A percentile compares a stretch with the other conserved stretches of the same genome.
Conservation (phyloP, 495 filamentous ascomycete species). For the Trichoderma orchidacearum region DNA sequence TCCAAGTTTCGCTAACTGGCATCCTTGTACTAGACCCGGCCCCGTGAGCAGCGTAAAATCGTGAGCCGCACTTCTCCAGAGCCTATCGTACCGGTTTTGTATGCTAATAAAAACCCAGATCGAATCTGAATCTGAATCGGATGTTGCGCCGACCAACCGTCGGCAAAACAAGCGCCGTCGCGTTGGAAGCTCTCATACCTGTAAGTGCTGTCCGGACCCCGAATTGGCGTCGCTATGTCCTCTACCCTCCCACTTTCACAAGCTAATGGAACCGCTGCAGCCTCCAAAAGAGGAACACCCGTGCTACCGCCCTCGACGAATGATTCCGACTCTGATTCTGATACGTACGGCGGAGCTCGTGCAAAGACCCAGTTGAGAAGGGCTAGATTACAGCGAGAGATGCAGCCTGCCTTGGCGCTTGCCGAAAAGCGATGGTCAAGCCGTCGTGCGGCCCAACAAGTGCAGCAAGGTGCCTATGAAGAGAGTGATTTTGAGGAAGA, state of each 20-base stretch:
- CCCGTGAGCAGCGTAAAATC: conserved; percentile 33
- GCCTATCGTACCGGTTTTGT: background rate
- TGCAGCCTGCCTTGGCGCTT: conserved; percentile 42
- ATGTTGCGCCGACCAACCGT: conserved; percentile 37
- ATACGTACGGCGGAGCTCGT: conserved; percentile 64
- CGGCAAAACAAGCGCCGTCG: conserved; percentile 34
- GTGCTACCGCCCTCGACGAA: conserved; percentile 42
- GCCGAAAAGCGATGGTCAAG: conserved; percentile 83
- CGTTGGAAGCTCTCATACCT: conserved; percentile 32
- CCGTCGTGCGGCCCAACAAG: conserved; percentile 59
- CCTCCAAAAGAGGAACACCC: conserved; percentile 52
- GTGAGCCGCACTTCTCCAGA: conserved; percentile 20
- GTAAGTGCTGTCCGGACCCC: conserved; percentile 27
- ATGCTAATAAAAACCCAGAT: conserved; percentile 32
- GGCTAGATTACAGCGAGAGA: conserved; percentile 49
- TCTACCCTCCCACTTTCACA: background rate
- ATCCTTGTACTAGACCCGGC: conserved; percentile 25
- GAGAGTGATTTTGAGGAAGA: conserved; percentile 73
- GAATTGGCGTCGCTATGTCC: too few species aligned
- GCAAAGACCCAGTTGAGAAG: conserved; percentile 55
- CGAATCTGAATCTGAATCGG: conserved; percentile 65
- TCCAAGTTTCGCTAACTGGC: background rate
- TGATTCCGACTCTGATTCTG: conserved; percentile 55
- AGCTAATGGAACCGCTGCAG: conserved; percentile 25
- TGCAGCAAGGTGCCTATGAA: conserved; percentile 79